Evolutionary conservation across 1,284 basidiomycete species (phyloP).

Genomic region (Cryptococcus deneoformans): DNA sequence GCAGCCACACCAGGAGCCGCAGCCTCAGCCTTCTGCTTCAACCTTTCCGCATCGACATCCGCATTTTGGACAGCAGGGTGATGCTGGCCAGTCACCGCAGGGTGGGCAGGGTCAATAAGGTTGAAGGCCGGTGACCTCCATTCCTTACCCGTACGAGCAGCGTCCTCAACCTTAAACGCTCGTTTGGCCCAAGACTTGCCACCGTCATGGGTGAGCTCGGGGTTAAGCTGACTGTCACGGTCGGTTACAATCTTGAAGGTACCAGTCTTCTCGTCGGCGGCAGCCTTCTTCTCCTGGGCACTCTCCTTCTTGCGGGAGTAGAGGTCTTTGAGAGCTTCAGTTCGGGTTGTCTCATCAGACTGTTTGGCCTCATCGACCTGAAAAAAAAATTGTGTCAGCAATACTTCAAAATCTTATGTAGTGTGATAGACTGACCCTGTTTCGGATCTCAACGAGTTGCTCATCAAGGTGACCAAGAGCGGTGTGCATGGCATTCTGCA

Average conservation of each 20-base stretch:
- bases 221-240: slow-evolving; percentile 33
- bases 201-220: slow-evolving; percentile 28
- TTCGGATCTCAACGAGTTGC: slow-evolving; percentile 63
- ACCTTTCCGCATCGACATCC: neutral
- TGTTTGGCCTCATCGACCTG: slow-evolving; percentile 67
- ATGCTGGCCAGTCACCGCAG: slow-evolving; percentile 36
- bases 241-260: slow-evolving; percentile 41
- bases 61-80: slow-evolving; percentile 25
- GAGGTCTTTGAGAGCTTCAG: slow-evolving; percentile 67
- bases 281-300: slow-evolving; percentile 42
- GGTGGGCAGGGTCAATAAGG: slow-evolving; percentile 34
- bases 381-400: neutral
- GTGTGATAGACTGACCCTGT: slow-evolving; percentile 18
- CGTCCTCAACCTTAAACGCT: slow-evolving; percentile 37
- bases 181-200: slow-evolving; percentile 34
- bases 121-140: slow-evolving; percentile 47
- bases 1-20: neutral
- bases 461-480: slow-evolving; percentile 72
- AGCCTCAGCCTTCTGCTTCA: neutral
- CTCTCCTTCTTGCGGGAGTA: slow-evolving; percentile 51
- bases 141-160: slow-evolving; percentile 28
- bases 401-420: slow-evolving; percentile 24
- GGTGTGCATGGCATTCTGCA: slow-evolving; percentile 70
- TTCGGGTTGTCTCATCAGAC: slow-evolving; percentile 55
- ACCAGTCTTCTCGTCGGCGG: slow-evolving; percentile 41